phyloP scores from a whole-genome alignment of 768 basidiomycete genomes.

The Mycena maculata region DNA sequence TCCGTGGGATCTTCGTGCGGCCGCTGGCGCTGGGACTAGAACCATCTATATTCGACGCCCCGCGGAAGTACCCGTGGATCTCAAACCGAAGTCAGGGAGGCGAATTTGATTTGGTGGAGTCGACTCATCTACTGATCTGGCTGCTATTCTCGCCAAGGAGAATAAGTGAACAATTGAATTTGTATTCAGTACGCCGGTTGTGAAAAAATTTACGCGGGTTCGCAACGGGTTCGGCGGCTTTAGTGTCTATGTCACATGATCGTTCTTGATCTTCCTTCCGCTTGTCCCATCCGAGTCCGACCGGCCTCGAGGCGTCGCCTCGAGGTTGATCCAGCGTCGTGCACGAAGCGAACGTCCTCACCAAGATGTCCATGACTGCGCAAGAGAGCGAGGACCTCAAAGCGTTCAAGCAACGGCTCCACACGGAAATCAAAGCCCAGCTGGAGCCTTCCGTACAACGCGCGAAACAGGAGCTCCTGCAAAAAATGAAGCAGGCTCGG shows the following conservation, averaged over 20 bases:
- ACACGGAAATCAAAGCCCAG: constrained; percentile 29
- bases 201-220: no score
- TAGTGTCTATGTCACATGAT: constrained; percentile 15
- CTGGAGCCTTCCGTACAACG: constrained; percentile 26
- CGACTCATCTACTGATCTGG: constrained; percentile 62
- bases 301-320: constrained; percentile 30
- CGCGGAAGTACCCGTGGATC: constrained; percentile 53
- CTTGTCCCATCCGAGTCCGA: not conserved
- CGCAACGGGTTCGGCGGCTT: not conserved
- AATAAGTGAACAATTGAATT: constrained; percentile 1
- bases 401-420: constrained; percentile 29
- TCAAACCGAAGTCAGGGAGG: constrained; percentile 67
- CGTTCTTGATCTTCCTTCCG: not conserved
- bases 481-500: constrained; percentile 30
- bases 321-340: constrained; percentile 12
- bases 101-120: constrained; percentile 69
- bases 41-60: constrained; percentile 69
- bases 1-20: constrained; percentile 65
- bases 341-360: constrained; percentile 20
- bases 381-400: constrained; percentile 29
- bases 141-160: constrained; percentile 22
- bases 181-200: no score
- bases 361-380: constrained; percentile 22
- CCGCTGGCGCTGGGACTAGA: constrained; percentile 63
- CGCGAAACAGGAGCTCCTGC: constrained; percentile 27